Evolutionary conservation across 225 moss, liverwort and hornwort species (phyloP), one percentile per base, ranked within the genome.

Genomic region (Physcomitrellopsis africana): DNA sequence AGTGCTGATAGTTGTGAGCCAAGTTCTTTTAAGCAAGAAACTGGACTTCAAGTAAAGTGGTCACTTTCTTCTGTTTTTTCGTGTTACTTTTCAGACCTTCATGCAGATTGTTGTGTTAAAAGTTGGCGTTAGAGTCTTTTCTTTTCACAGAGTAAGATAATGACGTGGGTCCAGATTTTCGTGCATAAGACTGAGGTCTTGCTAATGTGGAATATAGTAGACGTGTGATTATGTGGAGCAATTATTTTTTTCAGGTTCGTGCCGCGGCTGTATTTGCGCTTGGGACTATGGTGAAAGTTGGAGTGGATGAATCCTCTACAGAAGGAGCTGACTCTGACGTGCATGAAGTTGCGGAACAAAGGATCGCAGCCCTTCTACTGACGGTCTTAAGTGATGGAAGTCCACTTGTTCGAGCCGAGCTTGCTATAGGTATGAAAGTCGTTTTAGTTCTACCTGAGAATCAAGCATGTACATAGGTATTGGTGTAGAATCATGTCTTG

Each of bases 391-490:
- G 80, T 77, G 96, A 97, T 81, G 96, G 94, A 73, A 97, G 96
- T 77, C 94, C 96, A 12, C 87, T 92, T 76, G 94, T 97, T 42
- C 91, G 96, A 85, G 87, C 91, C 68, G 96, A 97, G 77, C 91
- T 97, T 78, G 96, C 91, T 9, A 86, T 87, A 77, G 94, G 96
- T 97, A 52, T 75, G 83, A 42, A 52, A 9, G 52, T 8, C 27
- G 2, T 43, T 16, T 71, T 67, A 43, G 23, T 32, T 51, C 74
- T 26, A n/a, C 48, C 10, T 51, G 20, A 70, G 42, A 51, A 64
- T 65, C 48, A 37, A 37, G 32, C 32, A 37, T 37, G 7, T 7
- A 37, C 32, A 37, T 37, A 22, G 14, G 52, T 60, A 32, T 55
- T 45, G 10, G 27, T 49, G 57, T 43, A 4, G 32, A 17, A 53